Conservation (phyloP, 2,329 filamentous ascomycete genomes). For the Fusarium mangiferae region DNA sequence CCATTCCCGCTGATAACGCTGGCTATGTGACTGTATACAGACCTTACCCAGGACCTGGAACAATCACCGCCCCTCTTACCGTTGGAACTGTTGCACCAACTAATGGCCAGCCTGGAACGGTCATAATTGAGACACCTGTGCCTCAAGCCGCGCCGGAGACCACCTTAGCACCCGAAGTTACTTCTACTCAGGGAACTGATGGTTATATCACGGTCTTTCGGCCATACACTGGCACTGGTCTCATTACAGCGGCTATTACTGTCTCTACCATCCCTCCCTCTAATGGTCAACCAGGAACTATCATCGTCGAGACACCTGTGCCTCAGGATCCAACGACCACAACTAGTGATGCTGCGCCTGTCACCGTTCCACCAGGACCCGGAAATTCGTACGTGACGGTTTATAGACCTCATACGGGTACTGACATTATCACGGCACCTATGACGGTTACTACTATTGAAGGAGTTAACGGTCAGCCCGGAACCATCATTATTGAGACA, state of each 20-base stretch:
- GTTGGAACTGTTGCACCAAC: slow-evolving; percentile 20
- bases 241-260: slow-evolving; percentile 7
- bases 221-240: slow-evolving; percentile 15
- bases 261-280: slow-evolving; percentile 21
- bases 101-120: slow-evolving; percentile 14
- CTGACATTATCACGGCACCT: slow-evolving; percentile 12
- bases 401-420: slow-evolving; percentile 25
- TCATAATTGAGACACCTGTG: slow-evolving; percentile 31
- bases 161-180: background rate
- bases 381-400: slow-evolving; percentile 24
- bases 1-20: slow-evolving; percentile 6
- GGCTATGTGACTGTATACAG: slow-evolving; percentile 28
- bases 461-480: slow-evolving; percentile 10
- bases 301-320: slow-evolving; percentile 23
- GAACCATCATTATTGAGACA: slow-evolving; percentile 26
- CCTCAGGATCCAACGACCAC: background rate
- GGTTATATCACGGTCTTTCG: slow-evolving; percentile 23
- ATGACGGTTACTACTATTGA: slow-evolving; percentile 24
- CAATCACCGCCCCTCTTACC: slow-evolving; percentile 22
- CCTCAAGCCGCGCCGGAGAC: slow-evolving; percentile 3
- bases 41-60: slow-evolving; percentile 25
- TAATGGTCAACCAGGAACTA: slow-evolving; percentile 18
- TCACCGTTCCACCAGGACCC: slow-evolving; percentile 20
- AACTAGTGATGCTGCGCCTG: background rate
- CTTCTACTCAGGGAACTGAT: slow-evolving; percentile 12